Conservation (phyloP, 345 rosid species). For the Gossypium ekmanianum region DNA sequence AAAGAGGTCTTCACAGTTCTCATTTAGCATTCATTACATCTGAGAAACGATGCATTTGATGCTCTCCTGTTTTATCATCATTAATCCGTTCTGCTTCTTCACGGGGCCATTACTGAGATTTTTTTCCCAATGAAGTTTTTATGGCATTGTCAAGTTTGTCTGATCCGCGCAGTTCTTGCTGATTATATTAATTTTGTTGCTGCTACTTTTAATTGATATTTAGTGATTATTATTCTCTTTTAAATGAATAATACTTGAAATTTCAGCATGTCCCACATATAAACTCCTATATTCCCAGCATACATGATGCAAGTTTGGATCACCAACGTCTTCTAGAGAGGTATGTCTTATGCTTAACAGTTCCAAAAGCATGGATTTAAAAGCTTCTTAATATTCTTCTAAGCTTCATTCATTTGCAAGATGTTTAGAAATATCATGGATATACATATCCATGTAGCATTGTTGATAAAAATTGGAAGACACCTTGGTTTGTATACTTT, state of each 20-base stretch:
- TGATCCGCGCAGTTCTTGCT: neutral
- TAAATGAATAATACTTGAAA: conserved; percentile 3
- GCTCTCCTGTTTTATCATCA: conserved; percentile 1
- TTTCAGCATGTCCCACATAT: conserved; percentile 79
- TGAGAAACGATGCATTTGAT: neutral
- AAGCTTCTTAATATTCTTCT: neutral
- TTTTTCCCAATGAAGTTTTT: conserved; percentile 1
- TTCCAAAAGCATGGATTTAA: conserved; percentile 11
- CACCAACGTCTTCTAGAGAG: conserved; percentile 88
- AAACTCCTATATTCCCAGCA: conserved; percentile 73
- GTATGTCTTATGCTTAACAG: conserved; percentile 32
- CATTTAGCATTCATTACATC: conserved; percentile 3
- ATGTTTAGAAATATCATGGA: neutral
- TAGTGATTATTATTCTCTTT: neutral
- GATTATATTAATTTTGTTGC: neutral
- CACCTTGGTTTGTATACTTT: neutral
- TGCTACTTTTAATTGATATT: neutral
- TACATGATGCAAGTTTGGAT: conserved; percentile 76
- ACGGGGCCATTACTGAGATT: neutral
- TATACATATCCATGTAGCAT: conserved; percentile 5
- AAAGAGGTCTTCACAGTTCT: neutral
- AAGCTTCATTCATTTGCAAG: neutral
- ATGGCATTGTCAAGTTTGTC: neutral
- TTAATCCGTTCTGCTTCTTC: neutral
- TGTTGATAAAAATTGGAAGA: neutral